Evolutionary conservation across 306 rosid genomes (phyloP).

Genomic region (Lablab purpureus): DNA sequence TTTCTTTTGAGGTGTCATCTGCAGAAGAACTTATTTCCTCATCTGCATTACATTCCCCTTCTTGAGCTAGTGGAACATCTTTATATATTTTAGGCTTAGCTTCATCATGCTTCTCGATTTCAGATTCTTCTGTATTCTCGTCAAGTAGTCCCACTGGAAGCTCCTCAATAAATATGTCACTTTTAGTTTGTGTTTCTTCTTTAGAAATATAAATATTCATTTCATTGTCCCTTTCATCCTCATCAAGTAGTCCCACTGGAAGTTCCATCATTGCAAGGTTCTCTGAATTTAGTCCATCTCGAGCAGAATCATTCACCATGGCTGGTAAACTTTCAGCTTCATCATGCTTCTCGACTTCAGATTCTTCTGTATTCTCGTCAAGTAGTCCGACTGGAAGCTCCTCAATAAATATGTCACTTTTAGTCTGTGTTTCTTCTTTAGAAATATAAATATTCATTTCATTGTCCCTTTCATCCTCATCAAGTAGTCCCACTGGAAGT

Average conservation of each 20-base stretch:
- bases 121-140: constrained; percentile 23
- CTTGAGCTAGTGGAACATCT: constrained; percentile 10
- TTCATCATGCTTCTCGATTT: background rate
- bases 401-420: background rate
- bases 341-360: background rate
- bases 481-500: constrained; percentile 32
- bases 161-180: constrained; percentile 12
- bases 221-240: constrained; percentile 20
- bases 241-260: constrained; percentile 36
- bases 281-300: background rate
- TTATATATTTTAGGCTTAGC: background rate
- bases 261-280: constrained; percentile 21
- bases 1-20: background rate
- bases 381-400: constrained; percentile 40
- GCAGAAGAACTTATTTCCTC: background rate
- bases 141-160: constrained; percentile 41
- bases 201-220: background rate
- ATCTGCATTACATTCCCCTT: background rate
- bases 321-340: no score
- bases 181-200: background rate
- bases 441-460: background rate
- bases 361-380: constrained; percentile 32
- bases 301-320: background rate
- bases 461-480: constrained; percentile 28
- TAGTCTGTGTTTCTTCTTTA: background rate